Evolutionary conservation across 768 basidiomycete genomes (phyloP), one percentile per base, ranked within the genome.

Genomic region (Ramaria rubella): DNA sequence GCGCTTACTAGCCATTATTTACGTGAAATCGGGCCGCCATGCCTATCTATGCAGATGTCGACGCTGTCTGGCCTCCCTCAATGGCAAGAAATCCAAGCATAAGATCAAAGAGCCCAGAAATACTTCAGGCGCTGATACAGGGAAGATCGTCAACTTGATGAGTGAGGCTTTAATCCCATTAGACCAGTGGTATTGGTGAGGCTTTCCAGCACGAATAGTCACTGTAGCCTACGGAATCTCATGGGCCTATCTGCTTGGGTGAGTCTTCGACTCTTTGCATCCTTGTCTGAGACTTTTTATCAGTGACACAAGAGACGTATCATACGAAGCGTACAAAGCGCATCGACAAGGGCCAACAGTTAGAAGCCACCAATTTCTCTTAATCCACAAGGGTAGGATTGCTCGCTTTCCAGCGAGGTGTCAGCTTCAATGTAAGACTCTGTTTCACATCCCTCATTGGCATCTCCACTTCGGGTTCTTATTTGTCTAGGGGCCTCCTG

Each of bases 111-210:
- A n/a, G n/a, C n/a, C n/a, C n/a, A n/a, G n/a, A n/a, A n/a, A n/a
- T n/a, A n/a, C n/a, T n/a, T n/a, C n/a, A n/a, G n/a, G n/a, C n/a
- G n/a, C n/a, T n/a, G n/a, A n/a, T n/a, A n/a, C n/a, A n/a, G n/a
- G n/a, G n/a, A n/a, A n/a, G n/a, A n/a, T n/a, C n/a, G n/a, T n/a
- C n/a, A n/a, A n/a, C n/a, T n/a, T n/a, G n/a, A n/a, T n/a, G n/a
- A n/a, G n/a, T n/a, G n/a, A n/a, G n/a, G n/a, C n/a, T n/a, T n/a
- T n/a, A n/a, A n/a, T n/a, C n/a, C n/a, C n/a, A n/a, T 34, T 64
- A 87, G 85, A 88, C 86, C 42, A 87, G 86, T 70, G 88, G 90
- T 64, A 73, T 90, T 24, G 90, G 90, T 45, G 90, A 91, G 70
- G 85, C 88, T 1, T 90, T 91, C 67, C 75, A 90, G 9, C 88